phyloP scores from a whole-genome alignment of 352 stramenopile species.

The Phytophthora aleatoria region DNA sequence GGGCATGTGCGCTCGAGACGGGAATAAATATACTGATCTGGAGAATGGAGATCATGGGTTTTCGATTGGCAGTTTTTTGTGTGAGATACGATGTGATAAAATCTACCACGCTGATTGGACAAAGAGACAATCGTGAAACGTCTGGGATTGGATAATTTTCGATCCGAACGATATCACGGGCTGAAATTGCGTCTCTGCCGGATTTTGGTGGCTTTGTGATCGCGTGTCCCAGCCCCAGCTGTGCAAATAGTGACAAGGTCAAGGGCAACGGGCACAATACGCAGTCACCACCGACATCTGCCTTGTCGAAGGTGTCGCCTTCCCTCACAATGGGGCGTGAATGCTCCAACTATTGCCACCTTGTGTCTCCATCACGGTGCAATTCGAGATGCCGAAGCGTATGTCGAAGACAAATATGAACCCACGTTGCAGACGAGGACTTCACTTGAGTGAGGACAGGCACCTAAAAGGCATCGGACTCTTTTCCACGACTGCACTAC shows the following conservation, averaged over 20 bases:
- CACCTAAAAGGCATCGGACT: slow-evolving; percentile 3
- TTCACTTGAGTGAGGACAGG: slow-evolving; percentile 4
- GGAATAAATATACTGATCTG: slow-evolving; percentile 34
- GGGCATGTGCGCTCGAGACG: slow-evolving; percentile 10
- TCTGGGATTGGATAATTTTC: background rate
- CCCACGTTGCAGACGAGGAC: slow-evolving; percentile 29
- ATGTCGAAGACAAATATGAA: slow-evolving; percentile 8
- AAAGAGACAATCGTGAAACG: background rate
- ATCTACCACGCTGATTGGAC: slow-evolving; percentile 6
- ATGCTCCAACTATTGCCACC: slow-evolving; percentile 16
- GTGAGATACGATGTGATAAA: slow-evolving; percentile 3
- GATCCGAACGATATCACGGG: background rate
- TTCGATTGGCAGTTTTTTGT: slow-evolving; percentile 1
- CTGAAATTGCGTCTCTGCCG: slow-evolving; percentile 15
- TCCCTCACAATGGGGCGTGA: slow-evolving; percentile 17
- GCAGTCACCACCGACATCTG: background rate
- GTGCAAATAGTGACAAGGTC: slow-evolving; percentile 13
- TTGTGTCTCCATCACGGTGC: slow-evolving; percentile 5
- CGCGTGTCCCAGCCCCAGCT: slow-evolving; percentile 17
- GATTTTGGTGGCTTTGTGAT: slow-evolving; percentile 18
- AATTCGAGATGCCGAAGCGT: background rate
- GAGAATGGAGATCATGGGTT: slow-evolving; percentile 1
- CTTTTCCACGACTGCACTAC: slow-evolving; percentile 18
- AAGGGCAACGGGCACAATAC: slow-evolving; percentile 16
- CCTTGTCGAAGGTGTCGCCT: slow-evolving; percentile 4